phyloP scores from a whole-genome alignment of 352 stramenopile genomes.

The Phytophthora crassamura region DNA sequence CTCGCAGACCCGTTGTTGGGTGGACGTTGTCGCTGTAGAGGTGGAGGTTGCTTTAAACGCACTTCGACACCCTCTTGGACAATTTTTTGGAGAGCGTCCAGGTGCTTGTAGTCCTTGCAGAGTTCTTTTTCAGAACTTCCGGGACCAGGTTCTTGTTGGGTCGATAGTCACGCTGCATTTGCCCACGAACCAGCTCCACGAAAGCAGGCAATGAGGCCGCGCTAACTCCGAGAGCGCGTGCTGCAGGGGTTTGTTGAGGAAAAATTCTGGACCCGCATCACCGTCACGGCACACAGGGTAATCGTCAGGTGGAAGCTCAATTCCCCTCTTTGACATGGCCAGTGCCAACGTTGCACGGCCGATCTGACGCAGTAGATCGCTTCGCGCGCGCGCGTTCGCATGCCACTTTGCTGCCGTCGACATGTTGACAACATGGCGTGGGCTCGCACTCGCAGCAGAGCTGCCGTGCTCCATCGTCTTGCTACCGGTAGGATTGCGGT shows the following conservation, averaged over 20 bases:
- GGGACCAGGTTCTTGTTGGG: constrained; percentile 20
- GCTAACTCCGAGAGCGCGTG: too few relatives aligned
- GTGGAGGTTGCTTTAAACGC: not conserved
- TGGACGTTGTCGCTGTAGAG: not conserved
- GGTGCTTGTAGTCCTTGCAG: constrained; percentile 14
- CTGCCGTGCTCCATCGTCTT: not conserved
- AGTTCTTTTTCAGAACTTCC: constrained; percentile 1
- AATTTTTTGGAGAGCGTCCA: constrained; percentile 13
- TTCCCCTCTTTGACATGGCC: not conserved
- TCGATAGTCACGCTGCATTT: too few relatives aligned
- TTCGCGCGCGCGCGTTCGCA: not conserved
- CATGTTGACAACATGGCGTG: not conserved
- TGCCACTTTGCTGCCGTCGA: not conserved
- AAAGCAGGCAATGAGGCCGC: too few relatives aligned
- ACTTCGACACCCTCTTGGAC: constrained; percentile 8
- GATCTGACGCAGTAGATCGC: not conserved
- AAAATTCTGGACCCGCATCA: constrained; percentile 2
- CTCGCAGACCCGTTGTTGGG: too few relatives aligned
- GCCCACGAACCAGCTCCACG: too few relatives aligned
- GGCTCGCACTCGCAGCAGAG: not conserved
- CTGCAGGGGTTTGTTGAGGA: constrained; percentile 18
- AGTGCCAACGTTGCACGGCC: not conserved
- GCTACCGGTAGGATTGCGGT: too few relatives aligned
- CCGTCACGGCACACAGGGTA: not conserved
- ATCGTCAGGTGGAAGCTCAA: not conserved